Evolutionary conservation across 1,284 basidiomycete genomes (phyloP), one percentile per base, ranked within the genome.

Genomic region (Austroboletus olivaceoglutinosus): DNA sequence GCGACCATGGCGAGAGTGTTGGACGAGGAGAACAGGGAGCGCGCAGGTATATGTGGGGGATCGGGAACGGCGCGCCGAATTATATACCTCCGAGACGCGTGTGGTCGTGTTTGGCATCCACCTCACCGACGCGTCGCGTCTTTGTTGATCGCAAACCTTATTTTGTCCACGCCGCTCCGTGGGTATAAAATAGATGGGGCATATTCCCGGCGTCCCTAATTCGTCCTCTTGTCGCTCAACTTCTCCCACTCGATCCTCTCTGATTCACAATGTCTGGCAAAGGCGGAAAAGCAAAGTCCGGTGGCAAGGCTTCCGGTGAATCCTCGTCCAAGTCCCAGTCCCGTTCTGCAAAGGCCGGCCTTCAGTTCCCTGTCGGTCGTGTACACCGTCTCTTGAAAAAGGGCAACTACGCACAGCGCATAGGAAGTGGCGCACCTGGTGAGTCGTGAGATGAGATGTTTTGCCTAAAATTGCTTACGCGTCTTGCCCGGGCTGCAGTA

Each of bases 311-410:
- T 40, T 80, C 76, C 41, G 65, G 70, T 49, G 78, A 80, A 25
- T 25, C 25, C 25, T 8, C 4, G 36, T 72, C 72, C 52, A 85
- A 85, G 64, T 72, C 82, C 10, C 77, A 85, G 66, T 91, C 91
- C 45, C 88, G 91, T 67, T 93, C 91, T 45, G 77, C 82, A 68
- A 86, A 86, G 73, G 82, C 82, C 51, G 82, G 82, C 55, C 77
- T 86, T 54, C 82, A 83, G 69, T 88, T 92, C 77, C 91, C 90
- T 53, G 91, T 93, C 63, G 91, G 91, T 80, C 91, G 91, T 88
- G 91, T 94, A 68, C 91, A 94, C 74, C 84, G 91, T 80, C 81
- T 89, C 47, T 74, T 92, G 67, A 90, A 90, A 80, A 83, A 84
- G 75, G 89, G 88, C 58, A 91, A 92, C 81, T 91, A 91, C 58